These are phyloP conservation scores for Boletus mariae DNA, from an alignment of 1,284 basidiomycete species.

Conservation along the genomic window DNA sequence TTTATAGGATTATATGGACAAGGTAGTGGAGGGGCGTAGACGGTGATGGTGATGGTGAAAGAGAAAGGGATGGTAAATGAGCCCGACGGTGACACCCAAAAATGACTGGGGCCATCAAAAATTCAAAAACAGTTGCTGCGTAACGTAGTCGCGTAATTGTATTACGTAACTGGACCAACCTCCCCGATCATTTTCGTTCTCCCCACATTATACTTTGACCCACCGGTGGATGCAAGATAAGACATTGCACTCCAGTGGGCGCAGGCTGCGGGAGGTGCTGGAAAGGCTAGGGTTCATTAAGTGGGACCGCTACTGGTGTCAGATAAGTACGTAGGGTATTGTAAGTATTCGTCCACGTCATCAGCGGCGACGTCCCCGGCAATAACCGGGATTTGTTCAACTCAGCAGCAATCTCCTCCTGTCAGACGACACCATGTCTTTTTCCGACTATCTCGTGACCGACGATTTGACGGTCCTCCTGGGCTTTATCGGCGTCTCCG, in stretches of 20 bases:
- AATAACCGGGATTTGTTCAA: slow-evolving; percentile 3
- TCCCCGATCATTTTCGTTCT: no score
- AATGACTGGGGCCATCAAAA: slow-evolving; percentile 29
- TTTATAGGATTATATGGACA: slow-evolving; percentile 26
- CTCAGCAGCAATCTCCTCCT: neutral
- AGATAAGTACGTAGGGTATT: no score
- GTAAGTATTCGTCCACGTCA: neutral
- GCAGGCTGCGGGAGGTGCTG: no score
- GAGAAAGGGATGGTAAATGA: slow-evolving; percentile 34
- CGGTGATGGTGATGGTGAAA: slow-evolving; percentile 33
- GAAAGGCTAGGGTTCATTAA: no score
- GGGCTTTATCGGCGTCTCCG: slow-evolving; percentile 65
- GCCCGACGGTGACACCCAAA: slow-evolving; percentile 28
- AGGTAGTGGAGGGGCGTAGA: slow-evolving; percentile 24
- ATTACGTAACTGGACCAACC: slow-evolving; percentile 19
- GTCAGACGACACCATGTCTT: slow-evolving; percentile 34
- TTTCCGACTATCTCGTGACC: slow-evolving; percentile 58
- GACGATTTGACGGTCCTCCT: slow-evolving; percentile 75
- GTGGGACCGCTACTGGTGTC: no score
- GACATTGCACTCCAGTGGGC: no score
- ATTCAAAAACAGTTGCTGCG: slow-evolving; percentile 36
- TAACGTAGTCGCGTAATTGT: slow-evolving; percentile 30
- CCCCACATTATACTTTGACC: no score
- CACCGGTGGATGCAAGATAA: no score
- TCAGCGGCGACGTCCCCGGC: slow-evolving; percentile 1